phyloP scores from a whole-genome alignment of 371 early-diverging fungal genomes.

The Gilbertella persicaria region DNA sequence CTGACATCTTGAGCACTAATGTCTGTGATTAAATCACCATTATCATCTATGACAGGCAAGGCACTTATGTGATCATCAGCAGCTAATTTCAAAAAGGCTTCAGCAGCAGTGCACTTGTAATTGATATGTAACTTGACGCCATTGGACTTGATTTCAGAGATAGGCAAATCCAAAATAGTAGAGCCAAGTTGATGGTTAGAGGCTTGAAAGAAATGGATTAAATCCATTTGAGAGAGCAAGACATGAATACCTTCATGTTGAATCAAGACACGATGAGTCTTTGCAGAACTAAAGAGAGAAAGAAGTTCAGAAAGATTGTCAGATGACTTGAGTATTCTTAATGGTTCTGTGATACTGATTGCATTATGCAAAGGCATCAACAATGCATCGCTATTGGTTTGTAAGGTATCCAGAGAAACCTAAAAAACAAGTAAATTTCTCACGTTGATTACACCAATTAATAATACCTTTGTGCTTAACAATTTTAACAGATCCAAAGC shows the following conservation, averaged over 20 bases:
- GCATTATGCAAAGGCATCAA: slow-evolving; percentile 41
- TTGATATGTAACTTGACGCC: slow-evolving; percentile 24
- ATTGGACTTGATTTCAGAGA: slow-evolving; percentile 26
- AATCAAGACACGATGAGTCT: slow-evolving; percentile 57
- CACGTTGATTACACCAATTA: slow-evolving; percentile 21
- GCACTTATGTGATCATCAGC: slow-evolving; percentile 42
- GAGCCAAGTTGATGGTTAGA: slow-evolving; percentile 61
- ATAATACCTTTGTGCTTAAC: slow-evolving; percentile 40
- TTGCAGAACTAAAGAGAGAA: slow-evolving; percentile 43
- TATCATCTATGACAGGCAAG: slow-evolving; percentile 56
- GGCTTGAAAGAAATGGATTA: slow-evolving; percentile 54
- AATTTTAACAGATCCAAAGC: slow-evolving; percentile 56
- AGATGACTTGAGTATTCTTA: slow-evolving; percentile 38
- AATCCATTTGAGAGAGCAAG: slow-evolving; percentile 63
- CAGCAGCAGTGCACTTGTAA: slow-evolving; percentile 53
- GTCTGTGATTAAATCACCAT: slow-evolving; percentile 49
- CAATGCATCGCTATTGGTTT: slow-evolving; percentile 16
- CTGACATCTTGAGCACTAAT: slow-evolving; percentile 65
- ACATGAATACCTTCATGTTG: slow-evolving; percentile 33
- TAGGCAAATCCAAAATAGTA: slow-evolving; percentile 45
- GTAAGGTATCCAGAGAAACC: slow-evolving; percentile 27
- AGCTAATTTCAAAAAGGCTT: slow-evolving; percentile 54
- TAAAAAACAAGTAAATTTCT: slow-evolving; percentile 19
- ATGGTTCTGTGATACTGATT: slow-evolving; percentile 38
- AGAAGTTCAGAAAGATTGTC: slow-evolving; percentile 42